Evolutionary conservation across 2,329 filamentous ascomycete genomes (phyloP), one percentile per base, ranked within the genome.

Genomic region (Phialophora expanda): DNA sequence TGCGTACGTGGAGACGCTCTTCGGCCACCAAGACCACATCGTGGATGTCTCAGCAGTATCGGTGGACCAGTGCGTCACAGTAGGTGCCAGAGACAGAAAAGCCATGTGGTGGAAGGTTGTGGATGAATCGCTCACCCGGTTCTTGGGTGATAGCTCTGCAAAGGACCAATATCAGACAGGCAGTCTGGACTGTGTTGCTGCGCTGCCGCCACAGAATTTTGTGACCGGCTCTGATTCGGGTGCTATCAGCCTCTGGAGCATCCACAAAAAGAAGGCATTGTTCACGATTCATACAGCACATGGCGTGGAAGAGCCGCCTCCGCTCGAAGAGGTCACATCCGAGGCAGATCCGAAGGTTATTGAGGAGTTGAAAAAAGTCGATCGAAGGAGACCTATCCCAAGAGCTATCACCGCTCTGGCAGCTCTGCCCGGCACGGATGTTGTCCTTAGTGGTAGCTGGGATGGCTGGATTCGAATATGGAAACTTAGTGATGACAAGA

Each of bases 221-320:
- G 89, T 99, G 67, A 99, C 95, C 0, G 95, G 94, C 24, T 91
- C 91, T 65, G 94, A 99, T 79, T 97, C 95, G 72, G 95, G 95
- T 61, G 86, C 89, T 5, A 83, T 99, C 59, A 89, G 89, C 0
- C 85, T 98, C 12, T 98, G 94, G 94, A 92, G 89, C 67, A 84
- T 93, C 24, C 86, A 93, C 76, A 97, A 96, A 82, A 99, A 99
- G 85, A 98, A 98, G 79, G 90, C 95, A 0, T 83, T 99, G 9
- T 90, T 89, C 78, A 90, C 91, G 2, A 80, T 95, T 53, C 85
- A 89, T 1, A 83, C 91, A 32, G 93, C 94, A 3, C 95, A 99
- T 77, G 95, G 95, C 34, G 81, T 96, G 59, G 93, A 97, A 66
- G 86, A 89, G 3, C 82, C 89, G 2, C 80, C 93, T 59, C 81